Evolutionary conservation across 73 alveolate species (phyloP).

Genomic region (Blepharisma japonicum): DNA sequence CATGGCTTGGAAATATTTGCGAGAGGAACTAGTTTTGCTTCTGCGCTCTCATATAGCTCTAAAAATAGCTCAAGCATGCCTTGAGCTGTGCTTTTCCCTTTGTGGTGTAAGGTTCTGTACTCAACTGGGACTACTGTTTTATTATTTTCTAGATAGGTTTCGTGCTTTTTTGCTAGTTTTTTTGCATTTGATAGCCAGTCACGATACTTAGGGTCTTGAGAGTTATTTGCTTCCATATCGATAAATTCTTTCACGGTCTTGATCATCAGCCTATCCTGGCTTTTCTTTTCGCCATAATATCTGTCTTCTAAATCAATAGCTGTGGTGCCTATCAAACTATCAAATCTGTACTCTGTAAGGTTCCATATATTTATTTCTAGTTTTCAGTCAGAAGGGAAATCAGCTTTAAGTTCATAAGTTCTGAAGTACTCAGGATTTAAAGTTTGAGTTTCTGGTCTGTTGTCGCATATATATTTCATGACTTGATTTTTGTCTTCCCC

Average conservation of each 20-base stretch:
- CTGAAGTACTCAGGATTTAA: constrained; percentile 82
- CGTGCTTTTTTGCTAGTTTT: constrained; percentile 19
- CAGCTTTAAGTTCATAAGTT: constrained; percentile 80
- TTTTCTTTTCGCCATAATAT: constrained; percentile 52
- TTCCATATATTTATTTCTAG: constrained; percentile 59
- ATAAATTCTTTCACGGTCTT: constrained; percentile 28
- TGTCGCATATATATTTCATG: constrained; percentile 64
- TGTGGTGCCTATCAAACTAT: constrained; percentile 88
- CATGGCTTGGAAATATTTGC: constrained; percentile 66
- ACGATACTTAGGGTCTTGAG: background rate
- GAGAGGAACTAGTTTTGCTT: constrained; percentile 71
- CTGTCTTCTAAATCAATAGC: constrained; percentile 94
- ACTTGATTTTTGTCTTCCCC: constrained; percentile 70
- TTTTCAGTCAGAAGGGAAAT: constrained; percentile 87
- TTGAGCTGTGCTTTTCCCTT: constrained; percentile 73
- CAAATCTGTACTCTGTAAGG: constrained; percentile 57
- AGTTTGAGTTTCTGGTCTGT: constrained; percentile 50
- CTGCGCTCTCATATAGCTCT: constrained; percentile 75
- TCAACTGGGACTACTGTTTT: constrained; percentile 77
- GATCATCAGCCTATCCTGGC: constrained; percentile 25
- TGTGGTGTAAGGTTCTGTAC: constrained; percentile 70
- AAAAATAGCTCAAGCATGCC: constrained; percentile 91
- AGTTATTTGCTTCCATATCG: constrained; percentile 9
- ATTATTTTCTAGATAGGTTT: constrained; percentile 40
- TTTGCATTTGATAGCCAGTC: background rate